A percentile compares a stretch with the other conserved stretches of the same genome.
Evolutionary conservation across 2,329 filamentous ascomycete species (phyloP).

Genomic region (Cryphonectria japonica): DNA sequence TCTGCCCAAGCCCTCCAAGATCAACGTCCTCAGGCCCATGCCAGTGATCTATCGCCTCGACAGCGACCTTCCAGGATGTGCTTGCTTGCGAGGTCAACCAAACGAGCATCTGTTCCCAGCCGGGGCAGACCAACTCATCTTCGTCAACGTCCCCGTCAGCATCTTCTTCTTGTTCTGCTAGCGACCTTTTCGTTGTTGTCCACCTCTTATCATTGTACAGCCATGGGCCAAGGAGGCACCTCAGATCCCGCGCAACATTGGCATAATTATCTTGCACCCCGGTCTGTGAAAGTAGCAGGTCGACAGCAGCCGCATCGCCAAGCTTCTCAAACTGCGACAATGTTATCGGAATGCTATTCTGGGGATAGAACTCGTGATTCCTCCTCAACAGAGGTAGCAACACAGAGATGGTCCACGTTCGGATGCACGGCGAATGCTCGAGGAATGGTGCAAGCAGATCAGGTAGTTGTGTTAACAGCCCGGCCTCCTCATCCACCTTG

Average conservation of each 20-base stretch:
- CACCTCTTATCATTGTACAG: slow-evolving; percentile 67
- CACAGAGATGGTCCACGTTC: slow-evolving; percentile 70
- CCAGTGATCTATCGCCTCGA: slow-evolving; percentile 70
- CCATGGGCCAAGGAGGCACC: slow-evolving; percentile 74
- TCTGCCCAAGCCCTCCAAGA: slow-evolving; percentile 60
- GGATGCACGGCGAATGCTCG: slow-evolving; percentile 61
- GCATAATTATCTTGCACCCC: slow-evolving; percentile 43
- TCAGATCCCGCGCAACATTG: slow-evolving; percentile 65
- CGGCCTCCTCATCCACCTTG: slow-evolving; percentile 71
- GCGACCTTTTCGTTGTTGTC: slow-evolving; percentile 40
- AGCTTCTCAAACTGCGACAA: slow-evolving; percentile 67
- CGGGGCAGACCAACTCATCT: slow-evolving; percentile 50
- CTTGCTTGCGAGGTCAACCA: slow-evolving; percentile 68
- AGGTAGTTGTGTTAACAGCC: slow-evolving; percentile 70
- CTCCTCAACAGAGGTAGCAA: slow-evolving; percentile 71
- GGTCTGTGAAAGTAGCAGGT: slow-evolving; percentile 64
- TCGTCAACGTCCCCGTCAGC: slow-evolving; percentile 33
- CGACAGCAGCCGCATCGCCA: slow-evolving; percentile 61
- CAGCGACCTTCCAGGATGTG: slow-evolving; percentile 64
- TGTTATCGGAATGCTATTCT: slow-evolving; percentile 51
- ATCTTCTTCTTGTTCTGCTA: slow-evolving; percentile 33
- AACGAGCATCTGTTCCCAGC: slow-evolving; percentile 70
- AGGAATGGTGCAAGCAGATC: slow-evolving; percentile 72
- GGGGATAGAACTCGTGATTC: slow-evolving; percentile 70
- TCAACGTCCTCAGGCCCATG: slow-evolving; percentile 73